These are phyloP conservation scores for Colletotrichum caudatum DNA, from an alignment of 2,329 filamentous ascomycete species.

Conservation along the genomic window DNA sequence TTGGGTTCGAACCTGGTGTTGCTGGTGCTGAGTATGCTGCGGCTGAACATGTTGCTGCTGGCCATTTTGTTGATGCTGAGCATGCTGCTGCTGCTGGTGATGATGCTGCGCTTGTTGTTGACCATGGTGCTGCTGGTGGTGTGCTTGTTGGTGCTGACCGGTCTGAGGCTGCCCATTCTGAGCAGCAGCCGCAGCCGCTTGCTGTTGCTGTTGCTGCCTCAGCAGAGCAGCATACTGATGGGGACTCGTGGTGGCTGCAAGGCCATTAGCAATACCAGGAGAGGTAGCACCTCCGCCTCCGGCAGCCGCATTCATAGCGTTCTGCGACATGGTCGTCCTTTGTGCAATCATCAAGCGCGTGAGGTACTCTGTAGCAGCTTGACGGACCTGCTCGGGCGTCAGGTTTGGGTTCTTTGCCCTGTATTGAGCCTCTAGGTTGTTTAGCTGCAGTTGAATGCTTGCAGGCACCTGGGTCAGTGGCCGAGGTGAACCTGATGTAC, in stretches of 20 bases:
- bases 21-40: slow-evolving; percentile 33
- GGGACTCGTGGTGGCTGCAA: slow-evolving; percentile 63
- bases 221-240: slow-evolving; percentile 71
- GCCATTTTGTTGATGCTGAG: slow-evolving; percentile 30
- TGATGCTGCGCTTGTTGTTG: slow-evolving; percentile 36
- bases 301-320: slow-evolving; percentile 67
- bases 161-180: slow-evolving; percentile 44
- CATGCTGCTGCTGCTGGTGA: slow-evolving; percentile 33
- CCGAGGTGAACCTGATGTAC: slow-evolving; percentile 60
- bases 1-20: slow-evolving; percentile 27
- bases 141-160: slow-evolving; percentile 39
- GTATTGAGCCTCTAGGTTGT: slow-evolving; percentile 65
- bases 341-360: slow-evolving; percentile 61
- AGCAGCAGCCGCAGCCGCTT: slow-evolving; percentile 50
- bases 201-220: slow-evolving; percentile 67
- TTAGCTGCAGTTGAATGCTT: slow-evolving; percentile 61
- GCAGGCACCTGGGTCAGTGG: slow-evolving; percentile 60
- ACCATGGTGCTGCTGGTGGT: slow-evolving; percentile 38
- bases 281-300: slow-evolving; percentile 53
- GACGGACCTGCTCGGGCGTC: slow-evolving; percentile 62
- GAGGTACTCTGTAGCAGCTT: slow-evolving; percentile 64
- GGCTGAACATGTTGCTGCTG: slow-evolving; percentile 29
- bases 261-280: slow-evolving; percentile 61
- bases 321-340: slow-evolving; percentile 57
- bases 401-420: slow-evolving; percentile 64